Evolutionary conservation across 495 filamentous ascomycete species (phyloP), one percentile per base, ranked within the genome.

Genomic region (Sordaria brevicollis): DNA sequence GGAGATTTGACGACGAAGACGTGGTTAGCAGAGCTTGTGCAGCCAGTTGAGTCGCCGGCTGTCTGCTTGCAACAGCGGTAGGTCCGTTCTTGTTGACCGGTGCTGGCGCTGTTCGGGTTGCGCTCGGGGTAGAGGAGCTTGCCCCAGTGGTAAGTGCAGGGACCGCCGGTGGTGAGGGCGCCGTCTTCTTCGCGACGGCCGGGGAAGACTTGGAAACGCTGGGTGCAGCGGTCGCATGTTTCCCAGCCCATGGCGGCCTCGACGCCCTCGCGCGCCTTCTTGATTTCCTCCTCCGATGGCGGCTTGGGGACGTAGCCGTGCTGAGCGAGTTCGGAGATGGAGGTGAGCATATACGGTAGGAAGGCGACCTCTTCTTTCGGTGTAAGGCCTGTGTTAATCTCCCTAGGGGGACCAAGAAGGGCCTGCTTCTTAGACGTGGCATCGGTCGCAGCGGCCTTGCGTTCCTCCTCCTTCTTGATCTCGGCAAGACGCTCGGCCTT

Each of bases 201-300:
- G 7, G 94, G 93, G 74, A 96, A 98, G 17, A 96, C 92, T 77
- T 97, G 93, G 75, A 99, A 98, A 34, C 94, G 88, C 25, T 85
- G 87, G 29, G 80, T 83, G 78, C 95, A 99, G 15, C 95, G 90
- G 75, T 97, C 94, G 75, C 95, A 99, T 17, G 85, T 79, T 79
- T 98, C 96, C 83, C 88, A 97, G 49, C 91, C 91, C 41, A 87
- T 84, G 11, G 89, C 86, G 7, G 87, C 83, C 43, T 87, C 79
- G 3, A 92, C 82, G 0, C 89, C 93, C 66, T 84, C 84, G 35
- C 81, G 83, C 8, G 93, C 91, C 35, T 84, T 77, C 66, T 75
- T 65, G 34, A 84, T 79, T 19, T 81, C 83, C 4, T 76, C 83
- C 2, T 84, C 77, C 0, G 86, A 87, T 1, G 92, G 91, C 7